Evolutionary conservation across 2,329 filamentous ascomycete species (phyloP), one percentile per base, ranked within the genome.

Genomic region (Fusarium sulawesiense): DNA sequence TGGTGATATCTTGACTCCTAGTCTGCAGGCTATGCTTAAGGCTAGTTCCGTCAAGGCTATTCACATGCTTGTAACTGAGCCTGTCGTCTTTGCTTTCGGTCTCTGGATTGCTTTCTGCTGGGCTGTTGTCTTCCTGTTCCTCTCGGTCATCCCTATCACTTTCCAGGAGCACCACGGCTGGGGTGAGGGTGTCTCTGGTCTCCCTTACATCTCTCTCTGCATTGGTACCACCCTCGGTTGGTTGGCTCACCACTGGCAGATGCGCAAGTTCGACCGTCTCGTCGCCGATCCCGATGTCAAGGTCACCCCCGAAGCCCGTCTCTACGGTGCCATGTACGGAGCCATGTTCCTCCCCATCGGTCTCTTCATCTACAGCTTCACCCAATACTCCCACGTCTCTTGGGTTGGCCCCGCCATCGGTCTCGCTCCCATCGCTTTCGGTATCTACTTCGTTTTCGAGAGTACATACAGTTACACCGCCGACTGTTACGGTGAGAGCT

Each of bases 81-180:
- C 71, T n/a, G 71, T 73, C 4, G 71, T 73, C 23, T 70, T 73
- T 48, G 71, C 71, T 3, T 73, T 73, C 27, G 71, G 71, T 27
- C 64, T 73, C 14, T 73, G 71, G 71, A 73, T 73, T 8, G 71
- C 71, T 4, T 73, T 73, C 54, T 73, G 71, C 41, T 73, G 71
- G 71, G 71, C 70, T 23, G 71, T 73, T 3, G 71, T 73, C 23
- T 73, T 73, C 41, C 65, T 73, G 9, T 73, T 73, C 47, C 70
- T 73, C 0, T 73, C 71, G 0, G 71, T 73, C 4, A 73, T 73
- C 6, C 70, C 70, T 6, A 72, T 72, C 12, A 72, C 70, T 1
- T 72, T 72, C 34, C 64, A 65, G 16, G 70, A 72, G 53, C 46
- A 72, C 14, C 70, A 72, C 7, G 70, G 70, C 1, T 72, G 70